Percentiles rank a stretch among this genome's conserved stretches.
Conservation (phyloP, 441 rosid species). For the Capsella rubella region DNA sequence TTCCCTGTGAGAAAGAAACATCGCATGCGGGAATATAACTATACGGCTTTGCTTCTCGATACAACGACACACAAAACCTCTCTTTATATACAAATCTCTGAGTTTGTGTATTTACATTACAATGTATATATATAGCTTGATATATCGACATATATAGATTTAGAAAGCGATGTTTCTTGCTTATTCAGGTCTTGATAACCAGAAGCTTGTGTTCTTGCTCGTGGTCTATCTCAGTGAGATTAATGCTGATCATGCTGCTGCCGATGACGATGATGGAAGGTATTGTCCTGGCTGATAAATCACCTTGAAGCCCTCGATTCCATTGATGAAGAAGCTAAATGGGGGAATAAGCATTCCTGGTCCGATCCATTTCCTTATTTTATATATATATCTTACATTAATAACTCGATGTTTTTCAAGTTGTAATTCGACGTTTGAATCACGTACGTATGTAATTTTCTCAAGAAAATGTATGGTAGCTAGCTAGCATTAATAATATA, state of each 20-base stretch:
- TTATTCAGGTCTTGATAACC: not conserved
- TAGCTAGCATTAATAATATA: not conserved
- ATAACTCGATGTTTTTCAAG: constrained; percentile 12
- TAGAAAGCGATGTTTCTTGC: constrained; percentile 27
- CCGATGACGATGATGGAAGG: constrained; percentile 26
- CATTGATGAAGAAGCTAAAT: constrained; percentile 15
- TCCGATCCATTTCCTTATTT: constrained; percentile 23
- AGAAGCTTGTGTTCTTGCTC: constrained; percentile 31
- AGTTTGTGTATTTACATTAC: constrained; percentile 13
- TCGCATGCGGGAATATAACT: constrained; percentile 47
- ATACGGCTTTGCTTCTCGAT: constrained; percentile 42
- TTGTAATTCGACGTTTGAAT: not conserved
- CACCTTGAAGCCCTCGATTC: constrained; percentile 2
- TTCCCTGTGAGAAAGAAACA: constrained; percentile 36
- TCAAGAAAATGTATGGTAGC: not conserved
- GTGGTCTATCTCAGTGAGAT: constrained; percentile 5
- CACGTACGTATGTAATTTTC: constrained; percentile 4
- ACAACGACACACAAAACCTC: constrained; percentile 43
- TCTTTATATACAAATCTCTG: constrained; percentile 13
- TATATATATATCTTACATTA: not conserved
- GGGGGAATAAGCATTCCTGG: constrained; percentile 50
- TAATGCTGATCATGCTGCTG: not conserved
- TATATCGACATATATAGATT: not conserved
- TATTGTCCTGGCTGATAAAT: constrained; percentile 29
- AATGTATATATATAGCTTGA: constrained; percentile 6